phyloP scores from a whole-genome alignment of 2,329 filamentous ascomycete genomes.

The Ophiocordyceps unilateralis region DNA sequence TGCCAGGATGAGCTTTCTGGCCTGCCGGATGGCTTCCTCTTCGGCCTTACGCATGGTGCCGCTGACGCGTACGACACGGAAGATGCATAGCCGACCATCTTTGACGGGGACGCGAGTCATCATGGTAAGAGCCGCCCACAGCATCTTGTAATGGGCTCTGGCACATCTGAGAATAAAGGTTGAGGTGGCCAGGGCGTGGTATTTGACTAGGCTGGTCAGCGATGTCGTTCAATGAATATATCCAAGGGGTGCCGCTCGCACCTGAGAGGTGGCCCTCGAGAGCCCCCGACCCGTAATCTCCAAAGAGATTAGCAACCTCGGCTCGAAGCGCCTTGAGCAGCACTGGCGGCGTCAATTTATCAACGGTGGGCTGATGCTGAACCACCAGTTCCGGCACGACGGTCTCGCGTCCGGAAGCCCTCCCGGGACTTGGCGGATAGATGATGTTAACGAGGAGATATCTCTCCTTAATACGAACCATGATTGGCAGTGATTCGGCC shows the following conservation, averaged over 20 bases:
- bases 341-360: slow-evolving; percentile 46
- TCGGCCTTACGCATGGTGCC: slow-evolving; percentile 89
- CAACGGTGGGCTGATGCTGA: slow-evolving; percentile 64
- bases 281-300: slow-evolving; percentile 73
- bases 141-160: slow-evolving; percentile 65
- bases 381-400: slow-evolving; percentile 44
- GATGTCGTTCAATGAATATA: not conserved
- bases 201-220: slow-evolving; percentile 52
- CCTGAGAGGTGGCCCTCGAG: slow-evolving; percentile 52
- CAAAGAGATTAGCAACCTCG: slow-evolving; percentile 58
- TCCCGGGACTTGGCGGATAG: slow-evolving; percentile 46
- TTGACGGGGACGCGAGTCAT: slow-evolving; percentile 51
- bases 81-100: slow-evolving; percentile 50
- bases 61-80: slow-evolving; percentile 72
- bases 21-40: slow-evolving; percentile 70
- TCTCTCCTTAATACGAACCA: slow-evolving; percentile 94
- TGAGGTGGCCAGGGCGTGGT: slow-evolving; percentile 78
- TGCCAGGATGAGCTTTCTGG: slow-evolving; percentile 52
- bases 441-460: slow-evolving; percentile 92
- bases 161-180: slow-evolving; percentile 82
- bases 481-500: slow-evolving; percentile 17
- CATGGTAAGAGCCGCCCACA: slow-evolving; percentile 80
- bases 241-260: slow-evolving; percentile 16
- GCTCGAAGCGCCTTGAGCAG: slow-evolving; percentile 55
- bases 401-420: slow-evolving; percentile 11